Conservation (phyloP, 106 monocot genomes). For the Dendrobium catenatum region DNA sequence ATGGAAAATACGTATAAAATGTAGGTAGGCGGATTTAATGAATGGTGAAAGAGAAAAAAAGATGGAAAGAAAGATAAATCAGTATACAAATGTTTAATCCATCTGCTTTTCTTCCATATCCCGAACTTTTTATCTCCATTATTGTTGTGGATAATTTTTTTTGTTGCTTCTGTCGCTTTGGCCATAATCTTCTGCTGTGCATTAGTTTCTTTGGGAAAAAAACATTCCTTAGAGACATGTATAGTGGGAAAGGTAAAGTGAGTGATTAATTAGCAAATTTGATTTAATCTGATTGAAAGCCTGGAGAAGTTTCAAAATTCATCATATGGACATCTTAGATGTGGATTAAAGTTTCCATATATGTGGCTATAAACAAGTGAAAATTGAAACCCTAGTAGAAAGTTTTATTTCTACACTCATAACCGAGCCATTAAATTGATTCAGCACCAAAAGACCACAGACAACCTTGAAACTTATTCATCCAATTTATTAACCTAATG, state of each 20-base stretch:
- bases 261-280: neutral
- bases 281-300: neutral
- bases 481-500: neutral
- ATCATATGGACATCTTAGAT: neutral
- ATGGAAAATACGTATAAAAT: neutral
- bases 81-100: neutral
- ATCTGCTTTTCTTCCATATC: neutral
- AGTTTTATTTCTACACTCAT: neutral
- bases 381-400: neutral
- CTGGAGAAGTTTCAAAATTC: neutral
- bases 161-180: neutral
- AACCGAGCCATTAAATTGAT: neutral
- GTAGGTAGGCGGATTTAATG: neutral
- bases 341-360: neutral
- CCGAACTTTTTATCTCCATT: neutral
- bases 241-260: neutral
- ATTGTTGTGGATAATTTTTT: neutral
- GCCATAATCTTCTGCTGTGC: neutral
- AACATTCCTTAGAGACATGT: neutral
- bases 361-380: neutral
- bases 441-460: neutral
- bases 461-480: neutral
- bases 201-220: neutral
- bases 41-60: neutral
- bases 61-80: neutral